phyloP scores from a whole-genome alignment of 2,329 filamentous ascomycete genomes.

The Botrytis aclada region DNA sequence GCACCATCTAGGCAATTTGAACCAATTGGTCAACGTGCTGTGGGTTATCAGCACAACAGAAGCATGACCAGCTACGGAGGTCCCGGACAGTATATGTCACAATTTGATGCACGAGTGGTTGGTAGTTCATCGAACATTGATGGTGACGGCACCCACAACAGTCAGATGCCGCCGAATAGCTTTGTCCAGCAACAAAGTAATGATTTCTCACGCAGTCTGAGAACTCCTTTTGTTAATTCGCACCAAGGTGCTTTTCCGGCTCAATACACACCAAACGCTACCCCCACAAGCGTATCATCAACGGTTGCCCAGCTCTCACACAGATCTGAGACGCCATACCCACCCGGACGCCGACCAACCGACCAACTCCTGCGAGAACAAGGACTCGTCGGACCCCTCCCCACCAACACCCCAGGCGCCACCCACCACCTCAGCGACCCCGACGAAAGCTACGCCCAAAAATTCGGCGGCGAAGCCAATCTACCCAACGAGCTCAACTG shows the following conservation, averaged over 20 bases:
- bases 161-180: too few relatives aligned
- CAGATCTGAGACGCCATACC: fast-evolving
- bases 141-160: background rate
- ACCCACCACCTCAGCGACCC: background rate
- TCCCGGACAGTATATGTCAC: background rate
- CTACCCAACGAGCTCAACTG: background rate
- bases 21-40: background rate
- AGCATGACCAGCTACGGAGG: background rate
- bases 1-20: fast-evolving
- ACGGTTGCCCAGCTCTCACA: fast-evolving
- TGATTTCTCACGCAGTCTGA: fast-evolving
- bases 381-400: background rate
- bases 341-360: background rate
- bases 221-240: fast-evolving
- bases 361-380: background rate
- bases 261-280: too few relatives aligned
- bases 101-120: background rate
- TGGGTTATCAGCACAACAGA: fast-evolving
- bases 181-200: fast-evolving
- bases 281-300: background rate
- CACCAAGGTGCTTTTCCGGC: background rate
- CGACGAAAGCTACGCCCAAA: fast-evolving
- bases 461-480: background rate
- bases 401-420: fast-evolving
- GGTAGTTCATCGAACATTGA: fast-evolving